Percentiles rank a stretch among this genome's conserved stretches.
These are phyloP conservation scores for Camellia granthamiana DNA, from an alignment of 148 eudicot species.

Conservation along the genomic window DNA sequence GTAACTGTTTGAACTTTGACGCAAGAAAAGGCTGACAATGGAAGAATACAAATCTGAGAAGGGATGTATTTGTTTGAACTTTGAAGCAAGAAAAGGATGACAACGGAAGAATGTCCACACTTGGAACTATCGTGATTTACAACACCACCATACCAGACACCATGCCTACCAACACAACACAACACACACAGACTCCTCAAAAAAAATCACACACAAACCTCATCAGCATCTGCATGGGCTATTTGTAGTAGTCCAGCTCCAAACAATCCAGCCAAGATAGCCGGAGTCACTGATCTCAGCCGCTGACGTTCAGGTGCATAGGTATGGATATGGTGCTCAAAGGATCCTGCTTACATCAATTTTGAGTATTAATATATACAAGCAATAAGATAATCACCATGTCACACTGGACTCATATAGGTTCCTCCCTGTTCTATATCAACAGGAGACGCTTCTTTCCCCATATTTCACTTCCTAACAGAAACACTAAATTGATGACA, in stretches of 20 bases:
- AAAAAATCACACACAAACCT: conserved; percentile 44
- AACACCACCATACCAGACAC: neutral
- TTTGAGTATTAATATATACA: neutral
- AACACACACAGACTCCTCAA: neutral
- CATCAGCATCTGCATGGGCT: conserved; percentile 72
- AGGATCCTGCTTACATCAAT: conserved; percentile 37
- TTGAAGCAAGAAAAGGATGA: neutral
- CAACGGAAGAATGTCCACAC: neutral
- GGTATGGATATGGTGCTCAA: conserved; percentile 22
- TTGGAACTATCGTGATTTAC: neutral
- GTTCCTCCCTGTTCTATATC: neutral
- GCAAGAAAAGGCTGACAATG: neutral
- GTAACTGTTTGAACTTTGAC: neutral
- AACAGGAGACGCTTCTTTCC: neutral
- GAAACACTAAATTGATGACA: neutral
- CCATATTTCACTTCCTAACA: neutral
- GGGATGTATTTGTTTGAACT: neutral
- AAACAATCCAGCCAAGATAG: conserved; percentile 59
- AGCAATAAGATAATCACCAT: neutral
- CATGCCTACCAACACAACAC: neutral
- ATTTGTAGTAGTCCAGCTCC: conserved; percentile 59
- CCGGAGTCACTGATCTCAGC: conserved; percentile 29
- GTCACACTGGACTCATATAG: neutral
- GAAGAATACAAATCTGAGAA: neutral
- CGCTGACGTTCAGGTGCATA: conserved; percentile 29